Evolutionary conservation across 2,329 filamentous ascomycete species (phyloP).

Genomic region (Fusarium palustre): DNA sequence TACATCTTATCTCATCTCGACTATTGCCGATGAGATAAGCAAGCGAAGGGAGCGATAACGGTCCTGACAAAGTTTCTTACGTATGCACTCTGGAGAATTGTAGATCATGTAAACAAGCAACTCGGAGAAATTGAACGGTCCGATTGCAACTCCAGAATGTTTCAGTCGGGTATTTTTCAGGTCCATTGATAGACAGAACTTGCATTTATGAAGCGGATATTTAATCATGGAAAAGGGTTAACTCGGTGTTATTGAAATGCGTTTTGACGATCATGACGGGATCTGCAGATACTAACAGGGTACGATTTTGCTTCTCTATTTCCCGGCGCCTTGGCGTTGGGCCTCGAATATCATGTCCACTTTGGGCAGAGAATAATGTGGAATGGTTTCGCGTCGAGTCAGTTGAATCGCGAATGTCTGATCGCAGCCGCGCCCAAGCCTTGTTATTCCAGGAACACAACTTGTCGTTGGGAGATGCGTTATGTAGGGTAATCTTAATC

Average conservation of each 20-base stretch:
- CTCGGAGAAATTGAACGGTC: neutral
- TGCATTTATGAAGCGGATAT: neutral
- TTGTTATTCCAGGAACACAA: neutral
- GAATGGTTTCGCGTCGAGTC: neutral
- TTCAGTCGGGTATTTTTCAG: neutral
- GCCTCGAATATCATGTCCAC: neutral
- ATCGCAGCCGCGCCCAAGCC: neutral
- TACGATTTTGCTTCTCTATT: neutral
- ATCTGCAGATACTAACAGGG: neutral
- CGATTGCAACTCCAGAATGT: neutral
- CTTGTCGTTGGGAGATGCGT: neutral
- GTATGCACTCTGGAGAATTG: neutral
- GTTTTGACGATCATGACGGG: neutral
- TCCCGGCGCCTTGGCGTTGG: neutral
- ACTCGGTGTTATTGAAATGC: neutral
- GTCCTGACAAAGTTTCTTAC: neutral
- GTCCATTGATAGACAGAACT: neutral
- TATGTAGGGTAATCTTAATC: neutral
- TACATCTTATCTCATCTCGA: constrained; percentile 2
- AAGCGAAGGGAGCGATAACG: neutral
- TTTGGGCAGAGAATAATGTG: neutral
- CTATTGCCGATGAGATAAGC: neutral
- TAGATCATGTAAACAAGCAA: neutral
- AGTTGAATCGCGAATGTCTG: neutral
- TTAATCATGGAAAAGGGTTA: neutral